A percentile compares a stretch with the other conserved stretches of the same genome.
Conservation (phyloP, 2,329 filamentous ascomycete genomes). For the Fusarium luffae region DNA sequence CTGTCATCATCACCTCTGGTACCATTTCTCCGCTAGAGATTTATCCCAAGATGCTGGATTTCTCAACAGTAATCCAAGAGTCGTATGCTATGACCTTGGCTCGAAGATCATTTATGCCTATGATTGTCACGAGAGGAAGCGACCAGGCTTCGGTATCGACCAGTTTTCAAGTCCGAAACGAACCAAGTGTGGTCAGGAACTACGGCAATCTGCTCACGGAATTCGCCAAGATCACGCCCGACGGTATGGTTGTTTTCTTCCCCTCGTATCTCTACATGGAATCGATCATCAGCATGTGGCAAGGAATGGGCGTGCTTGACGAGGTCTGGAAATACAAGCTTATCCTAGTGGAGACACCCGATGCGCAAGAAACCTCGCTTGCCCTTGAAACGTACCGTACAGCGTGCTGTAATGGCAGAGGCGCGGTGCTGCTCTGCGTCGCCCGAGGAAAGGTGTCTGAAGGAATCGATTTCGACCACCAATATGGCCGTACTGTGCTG, state of each 20-base stretch:
- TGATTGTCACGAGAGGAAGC: slow-evolving; percentile 95
- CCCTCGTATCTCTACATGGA: slow-evolving; percentile 99
- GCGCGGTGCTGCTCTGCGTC: slow-evolving; percentile 92
- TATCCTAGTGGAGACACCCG: slow-evolving; percentile 96
- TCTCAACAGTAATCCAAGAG: slow-evolving; percentile 91
- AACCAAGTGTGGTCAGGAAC: slow-evolving; percentile 95
- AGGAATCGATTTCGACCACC: slow-evolving; percentile 99
- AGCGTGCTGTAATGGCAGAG: slow-evolving; percentile 95
- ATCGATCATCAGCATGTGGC: slow-evolving; percentile 98
- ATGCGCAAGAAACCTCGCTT: slow-evolving; percentile 95
- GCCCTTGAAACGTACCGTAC: slow-evolving; percentile 97
- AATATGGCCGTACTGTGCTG: slow-evolving; percentile 94
- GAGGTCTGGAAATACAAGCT: slow-evolving; percentile 99
- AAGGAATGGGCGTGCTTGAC: slow-evolving; percentile 97
- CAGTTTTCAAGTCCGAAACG: slow-evolving; percentile 93
- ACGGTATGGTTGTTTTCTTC: slow-evolving; percentile 99
- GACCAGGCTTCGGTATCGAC: slow-evolving; percentile 95
- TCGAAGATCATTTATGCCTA: slow-evolving; percentile 92
- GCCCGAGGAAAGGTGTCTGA: slow-evolving; percentile 97
- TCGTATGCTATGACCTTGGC: slow-evolving; percentile 98
- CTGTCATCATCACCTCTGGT: slow-evolving; percentile 97
- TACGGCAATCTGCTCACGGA: slow-evolving; percentile 94
- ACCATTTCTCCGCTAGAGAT: slow-evolving; percentile 98
- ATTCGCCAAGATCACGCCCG: slow-evolving; percentile 94
- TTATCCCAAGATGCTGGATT: slow-evolving; percentile 99